phyloP scores from a whole-genome alignment of 345 rosid species.

The Nephelium lappaceum region DNA sequence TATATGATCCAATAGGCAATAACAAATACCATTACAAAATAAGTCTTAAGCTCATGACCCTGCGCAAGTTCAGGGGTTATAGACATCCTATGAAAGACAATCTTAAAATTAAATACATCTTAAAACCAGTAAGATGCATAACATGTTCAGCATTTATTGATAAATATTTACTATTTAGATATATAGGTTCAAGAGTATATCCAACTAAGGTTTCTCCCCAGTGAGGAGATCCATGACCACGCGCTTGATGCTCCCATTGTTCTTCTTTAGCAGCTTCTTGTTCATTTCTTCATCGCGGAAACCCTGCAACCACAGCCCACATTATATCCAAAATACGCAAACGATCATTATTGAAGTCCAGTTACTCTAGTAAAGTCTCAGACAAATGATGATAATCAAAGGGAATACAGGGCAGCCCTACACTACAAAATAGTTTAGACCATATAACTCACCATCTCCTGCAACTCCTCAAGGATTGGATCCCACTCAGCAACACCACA shows the following conservation, averaged over 20 bases:
- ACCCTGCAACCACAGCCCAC: slow-evolving; percentile 55
- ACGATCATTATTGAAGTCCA: background rate
- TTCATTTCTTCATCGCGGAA: slow-evolving; percentile 71
- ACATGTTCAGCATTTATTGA: slow-evolving; percentile 17
- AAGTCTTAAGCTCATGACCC: background rate
- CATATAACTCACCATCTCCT: slow-evolving; percentile 69
- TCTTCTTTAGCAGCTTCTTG: slow-evolving; percentile 89
- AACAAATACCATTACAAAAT: background rate
- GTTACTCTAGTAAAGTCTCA: background rate
- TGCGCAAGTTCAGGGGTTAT: background rate
- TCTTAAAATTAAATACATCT: background rate
- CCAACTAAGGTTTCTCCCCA: slow-evolving; percentile 56
- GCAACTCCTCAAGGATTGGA: slow-evolving; percentile 80
- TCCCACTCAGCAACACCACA: slow-evolving; percentile 88
- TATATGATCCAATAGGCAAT: background rate
- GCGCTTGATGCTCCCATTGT: slow-evolving; percentile 87
- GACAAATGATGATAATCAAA: background rate
- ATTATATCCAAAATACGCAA: background rate
- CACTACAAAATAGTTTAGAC: background rate
- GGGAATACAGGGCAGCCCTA: background rate
- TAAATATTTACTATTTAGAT: slow-evolving; percentile 9
- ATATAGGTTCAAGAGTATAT: background rate
- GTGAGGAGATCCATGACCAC: slow-evolving; percentile 91
- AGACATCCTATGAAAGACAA: too few relatives aligned
- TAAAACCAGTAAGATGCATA: slow-evolving; percentile 4